These are phyloP conservation scores for Ophryocystis elektroscirrha DNA, from an alignment of 169 alveolate genomes.

Conservation along the genomic window DNA sequence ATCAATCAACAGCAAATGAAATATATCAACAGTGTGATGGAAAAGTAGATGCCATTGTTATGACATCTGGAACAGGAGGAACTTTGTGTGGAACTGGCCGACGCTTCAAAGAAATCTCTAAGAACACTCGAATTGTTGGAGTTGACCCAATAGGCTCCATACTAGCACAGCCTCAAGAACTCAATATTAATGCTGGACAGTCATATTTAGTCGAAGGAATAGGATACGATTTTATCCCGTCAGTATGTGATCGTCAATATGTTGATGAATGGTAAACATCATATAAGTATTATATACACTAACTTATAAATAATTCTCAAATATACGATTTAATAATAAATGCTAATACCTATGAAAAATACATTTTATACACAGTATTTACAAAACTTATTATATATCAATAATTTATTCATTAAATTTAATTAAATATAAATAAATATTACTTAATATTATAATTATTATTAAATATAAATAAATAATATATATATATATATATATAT, in stretches of 20 bases:
- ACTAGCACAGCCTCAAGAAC: slow-evolving; percentile 37
- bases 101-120: slow-evolving; percentile 49
- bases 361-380: too few species aligned
- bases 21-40: slow-evolving; percentile 52
- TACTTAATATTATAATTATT: too few species aligned
- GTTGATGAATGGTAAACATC: slow-evolving; percentile 26
- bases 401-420: too few species aligned
- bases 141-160: slow-evolving; percentile 70
- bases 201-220: slow-evolving; percentile 53
- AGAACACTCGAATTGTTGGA: slow-evolving; percentile 46
- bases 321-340: too few species aligned
- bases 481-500: too few species aligned
- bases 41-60: slow-evolving; percentile 49
- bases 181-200: slow-evolving; percentile 11
- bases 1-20: slow-evolving; percentile 70
- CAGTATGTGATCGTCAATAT: slow-evolving; percentile 27
- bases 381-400: too few species aligned
- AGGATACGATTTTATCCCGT: slow-evolving; percentile 55
- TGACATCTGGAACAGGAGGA: slow-evolving; percentile 73
- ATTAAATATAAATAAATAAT: too few species aligned
- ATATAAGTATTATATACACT: too few species aligned
- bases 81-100: slow-evolving; percentile 64
- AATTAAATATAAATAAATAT: too few species aligned
- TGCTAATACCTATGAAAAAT: too few species aligned
- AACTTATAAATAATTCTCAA: too few species aligned